Percentiles rank a stretch among this genome's conserved stretches.
Conservation (phyloP, 2,329 filamentous ascomycete genomes). For the Mycosphaerelloides madeirae region DNA sequence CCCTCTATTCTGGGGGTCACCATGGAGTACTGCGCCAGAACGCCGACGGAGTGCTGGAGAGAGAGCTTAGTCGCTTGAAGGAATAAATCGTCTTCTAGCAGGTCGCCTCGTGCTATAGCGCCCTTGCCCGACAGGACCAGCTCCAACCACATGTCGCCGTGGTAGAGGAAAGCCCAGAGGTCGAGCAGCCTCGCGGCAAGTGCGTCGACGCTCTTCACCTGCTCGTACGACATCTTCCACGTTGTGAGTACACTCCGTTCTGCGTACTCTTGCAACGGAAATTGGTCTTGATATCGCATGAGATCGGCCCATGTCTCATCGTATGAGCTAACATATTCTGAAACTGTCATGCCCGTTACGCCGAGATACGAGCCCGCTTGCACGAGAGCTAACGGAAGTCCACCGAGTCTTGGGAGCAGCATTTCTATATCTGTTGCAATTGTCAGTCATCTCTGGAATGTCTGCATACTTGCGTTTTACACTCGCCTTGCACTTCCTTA, state of each 20-base stretch:
- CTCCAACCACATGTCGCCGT: background rate
- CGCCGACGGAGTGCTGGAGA: background rate
- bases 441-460: background rate
- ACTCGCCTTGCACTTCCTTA: constrained; percentile 5
- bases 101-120: background rate
- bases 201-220: constrained; percentile 21
- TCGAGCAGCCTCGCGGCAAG: constrained; percentile 23
- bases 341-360: background rate
- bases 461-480: no score
- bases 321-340: constrained; percentile 3
- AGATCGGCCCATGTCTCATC: constrained; percentile 1
- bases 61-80: background rate
- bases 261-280: constrained; percentile 8
- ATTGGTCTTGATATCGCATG: background rate
- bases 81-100: background rate
- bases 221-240: constrained; percentile 31
- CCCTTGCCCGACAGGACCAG: background rate
- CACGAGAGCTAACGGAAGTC: no score
- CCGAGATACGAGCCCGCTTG: constrained; percentile 8
- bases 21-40: constrained; percentile 3
- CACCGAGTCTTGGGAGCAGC: constrained; percentile 3
- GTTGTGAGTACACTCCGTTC: constrained; percentile 25
- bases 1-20: background rate
- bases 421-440: background rate
- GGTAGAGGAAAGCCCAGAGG: constrained; percentile 9